Evolutionary conservation across 2,329 filamentous ascomycete species (phyloP).

Genomic region (Paracamarosporium sp.): DNA sequence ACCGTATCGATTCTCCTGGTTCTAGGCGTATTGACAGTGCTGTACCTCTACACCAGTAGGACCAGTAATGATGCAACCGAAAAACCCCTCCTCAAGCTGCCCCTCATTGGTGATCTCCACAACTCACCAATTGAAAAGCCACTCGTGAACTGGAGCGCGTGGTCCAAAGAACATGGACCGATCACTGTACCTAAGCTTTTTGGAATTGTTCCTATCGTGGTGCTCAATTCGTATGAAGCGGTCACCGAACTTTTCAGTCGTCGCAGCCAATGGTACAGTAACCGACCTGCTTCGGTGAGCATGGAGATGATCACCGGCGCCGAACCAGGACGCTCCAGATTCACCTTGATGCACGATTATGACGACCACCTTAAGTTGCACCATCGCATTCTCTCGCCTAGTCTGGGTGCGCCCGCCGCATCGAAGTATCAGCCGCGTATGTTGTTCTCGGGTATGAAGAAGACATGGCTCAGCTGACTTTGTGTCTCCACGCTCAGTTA

Average conservation of each 20-base stretch:
- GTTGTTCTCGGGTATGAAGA: too few species aligned
- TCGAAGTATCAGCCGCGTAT: neutral
- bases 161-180: neutral
- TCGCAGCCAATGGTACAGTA: constrained; percentile 3
- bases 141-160: constrained; percentile 1
- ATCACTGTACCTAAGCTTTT: constrained; percentile 2
- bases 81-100: neutral
- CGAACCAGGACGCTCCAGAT: neutral
- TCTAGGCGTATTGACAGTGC: neutral
- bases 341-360: constrained; percentile 4
- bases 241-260: constrained; percentile 2
- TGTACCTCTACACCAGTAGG: neutral
- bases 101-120: constrained; percentile 1
- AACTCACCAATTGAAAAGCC: neutral
- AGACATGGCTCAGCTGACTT: too few species aligned
- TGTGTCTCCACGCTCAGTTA: too few species aligned
- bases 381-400: neutral
- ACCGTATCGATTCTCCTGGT: neutral
- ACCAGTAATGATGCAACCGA: neutral
- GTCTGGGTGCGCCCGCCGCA: neutral
- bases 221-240: constrained; percentile 4
- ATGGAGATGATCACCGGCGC: constrained; percentile 1
- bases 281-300: neutral
- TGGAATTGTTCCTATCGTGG: neutral
- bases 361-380: constrained; percentile 2